Evolutionary conservation across 2,329 filamentous ascomycete genomes (phyloP).

Genomic region (Xylariaceae sp.): DNA sequence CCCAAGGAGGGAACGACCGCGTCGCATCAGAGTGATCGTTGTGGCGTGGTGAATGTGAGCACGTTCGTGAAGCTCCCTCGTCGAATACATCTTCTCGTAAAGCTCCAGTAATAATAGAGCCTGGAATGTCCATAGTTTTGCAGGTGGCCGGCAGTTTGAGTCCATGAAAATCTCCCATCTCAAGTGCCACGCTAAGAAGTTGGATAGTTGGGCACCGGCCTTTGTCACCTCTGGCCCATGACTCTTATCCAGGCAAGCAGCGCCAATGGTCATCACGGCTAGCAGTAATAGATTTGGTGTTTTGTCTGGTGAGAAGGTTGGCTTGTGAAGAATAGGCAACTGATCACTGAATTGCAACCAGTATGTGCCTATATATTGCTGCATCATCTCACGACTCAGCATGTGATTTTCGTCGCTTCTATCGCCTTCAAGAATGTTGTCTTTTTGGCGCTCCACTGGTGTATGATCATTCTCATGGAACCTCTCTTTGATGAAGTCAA

Average conservation of each 20-base stretch:
- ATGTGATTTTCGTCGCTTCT: conserved; percentile 60
- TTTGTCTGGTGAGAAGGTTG: conserved; percentile 84
- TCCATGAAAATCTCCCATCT: conserved; percentile 96
- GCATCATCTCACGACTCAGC: conserved; percentile 91
- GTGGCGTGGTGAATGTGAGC: conserved; percentile 97
- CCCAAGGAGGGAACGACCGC: conserved; percentile 86
- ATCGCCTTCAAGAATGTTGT: conserved; percentile 74
- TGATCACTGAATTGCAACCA: conserved; percentile 95
- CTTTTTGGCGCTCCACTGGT: conserved; percentile 69
- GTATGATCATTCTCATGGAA: conserved; percentile 79
- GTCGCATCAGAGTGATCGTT: conserved; percentile 89
- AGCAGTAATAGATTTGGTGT: conserved; percentile 81
- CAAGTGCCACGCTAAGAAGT: conserved; percentile 89
- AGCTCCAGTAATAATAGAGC: conserved; percentile 82
- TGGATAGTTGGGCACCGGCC: conserved; percentile 76
- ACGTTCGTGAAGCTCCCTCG: conserved; percentile 83
- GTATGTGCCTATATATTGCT: conserved; percentile 87
- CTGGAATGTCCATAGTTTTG: conserved; percentile 95
- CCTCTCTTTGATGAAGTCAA: conserved; percentile 73
- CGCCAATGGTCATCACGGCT: conserved; percentile 88
- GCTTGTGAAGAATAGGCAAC: conserved; percentile 88
- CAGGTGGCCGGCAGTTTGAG: conserved; percentile 80
- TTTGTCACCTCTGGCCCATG: conserved; percentile 71
- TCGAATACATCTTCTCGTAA: conserved; percentile 98
- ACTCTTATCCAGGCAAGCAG: conserved; percentile 79